Conservation (phyloP, 768 basidiomycete genomes). For the Ramaria rubella region DNA sequence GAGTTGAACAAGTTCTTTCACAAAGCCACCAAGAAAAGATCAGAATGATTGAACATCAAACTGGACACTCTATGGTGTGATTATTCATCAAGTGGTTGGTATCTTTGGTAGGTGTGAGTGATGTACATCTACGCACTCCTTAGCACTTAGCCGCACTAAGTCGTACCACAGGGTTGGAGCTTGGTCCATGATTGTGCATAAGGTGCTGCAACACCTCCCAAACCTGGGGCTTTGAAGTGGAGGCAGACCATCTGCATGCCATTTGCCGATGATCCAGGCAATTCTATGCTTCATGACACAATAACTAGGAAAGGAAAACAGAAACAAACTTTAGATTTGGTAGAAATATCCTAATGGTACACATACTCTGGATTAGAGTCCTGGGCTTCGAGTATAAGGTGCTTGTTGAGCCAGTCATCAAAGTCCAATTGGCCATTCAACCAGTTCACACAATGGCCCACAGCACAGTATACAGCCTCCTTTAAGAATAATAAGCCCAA, state of each 20-base stretch:
- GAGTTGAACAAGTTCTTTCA: constrained; percentile 62
- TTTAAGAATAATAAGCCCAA: constrained; percentile 45
- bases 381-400: constrained; percentile 52
- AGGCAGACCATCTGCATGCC: constrained; percentile 63
- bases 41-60: constrained; percentile 59
- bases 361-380: constrained; percentile 54
- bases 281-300: constrained; percentile 92
- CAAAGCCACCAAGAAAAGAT: constrained; percentile 56
- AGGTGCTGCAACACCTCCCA: constrained; percentile 83
- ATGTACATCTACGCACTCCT: constrained; percentile 79
- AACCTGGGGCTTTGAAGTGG: constrained; percentile 44
- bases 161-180: constrained; percentile 80
- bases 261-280: constrained; percentile 90
- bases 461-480: constrained; percentile 82
- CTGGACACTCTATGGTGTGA: constrained; percentile 43
- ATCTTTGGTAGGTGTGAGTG: neutral
- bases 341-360: neutral
- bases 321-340: constrained; percentile 1
- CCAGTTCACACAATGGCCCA: constrained; percentile 71
- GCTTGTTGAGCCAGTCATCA: constrained; percentile 58
- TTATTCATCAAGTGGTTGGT: neutral
- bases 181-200: constrained; percentile 56
- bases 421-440: constrained; percentile 63
- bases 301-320: constrained; percentile 44
- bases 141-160: constrained; percentile 76